These are phyloP conservation scores for Emergomyces pasteurianus DNA, from an alignment of 2,329 filamentous ascomycete genomes.

Conservation along the genomic window DNA sequence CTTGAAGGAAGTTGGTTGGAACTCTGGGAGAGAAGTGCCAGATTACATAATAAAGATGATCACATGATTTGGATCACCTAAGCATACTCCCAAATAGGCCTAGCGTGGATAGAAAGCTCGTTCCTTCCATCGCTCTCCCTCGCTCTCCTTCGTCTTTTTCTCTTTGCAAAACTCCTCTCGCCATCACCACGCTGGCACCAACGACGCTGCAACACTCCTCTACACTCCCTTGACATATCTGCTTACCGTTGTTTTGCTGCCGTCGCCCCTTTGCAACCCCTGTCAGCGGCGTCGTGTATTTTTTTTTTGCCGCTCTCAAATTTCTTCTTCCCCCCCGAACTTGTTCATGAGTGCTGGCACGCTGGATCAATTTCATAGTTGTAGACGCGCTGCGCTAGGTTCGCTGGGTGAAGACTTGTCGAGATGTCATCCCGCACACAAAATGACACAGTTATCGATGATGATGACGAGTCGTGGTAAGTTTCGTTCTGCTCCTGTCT, in stretches of 20 bases:
- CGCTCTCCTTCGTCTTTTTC: conserved; percentile 15
- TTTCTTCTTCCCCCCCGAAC: neutral
- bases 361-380: conserved; percentile 14
- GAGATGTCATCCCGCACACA: conserved; percentile 34
- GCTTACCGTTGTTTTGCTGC: neutral
- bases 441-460: conserved; percentile 38
- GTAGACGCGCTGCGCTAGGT: conserved; percentile 3
- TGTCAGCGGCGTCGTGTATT: neutral
- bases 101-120: conserved; percentile 8
- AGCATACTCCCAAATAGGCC: conserved; percentile 3
- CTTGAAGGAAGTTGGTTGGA: no score
- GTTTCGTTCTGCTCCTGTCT: conserved; percentile 6
- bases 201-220: neutral
- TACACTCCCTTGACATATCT: neutral
- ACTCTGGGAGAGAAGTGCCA: no score
- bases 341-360: conserved; percentile 15
- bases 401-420: conserved; percentile 11
- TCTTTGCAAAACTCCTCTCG: conserved; percentile 3
- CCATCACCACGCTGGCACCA: conserved; percentile 2
- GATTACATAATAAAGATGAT: neutral
- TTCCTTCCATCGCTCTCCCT: conserved; percentile 8
- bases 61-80: conserved; percentile 11
- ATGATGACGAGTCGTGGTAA: conserved; percentile 39
- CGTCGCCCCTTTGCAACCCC: neutral
- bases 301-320: conserved; percentile 1